These are phyloP conservation scores for Remersonia thermophila DNA, from an alignment of 2,329 filamentous ascomycete species.

Conservation along the genomic window DNA sequence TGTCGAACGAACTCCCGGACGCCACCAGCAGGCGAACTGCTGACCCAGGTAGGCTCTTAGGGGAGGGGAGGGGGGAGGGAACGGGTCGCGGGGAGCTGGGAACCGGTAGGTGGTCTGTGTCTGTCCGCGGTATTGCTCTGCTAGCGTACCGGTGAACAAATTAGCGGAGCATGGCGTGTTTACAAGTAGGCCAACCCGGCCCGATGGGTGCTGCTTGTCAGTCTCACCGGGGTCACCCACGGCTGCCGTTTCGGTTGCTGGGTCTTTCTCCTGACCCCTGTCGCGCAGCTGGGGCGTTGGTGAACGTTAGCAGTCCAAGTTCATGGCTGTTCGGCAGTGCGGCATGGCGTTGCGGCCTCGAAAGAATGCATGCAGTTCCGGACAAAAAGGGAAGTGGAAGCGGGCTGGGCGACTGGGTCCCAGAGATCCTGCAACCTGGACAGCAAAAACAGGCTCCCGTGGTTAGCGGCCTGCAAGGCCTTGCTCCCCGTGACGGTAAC, in stretches of 20 bases:
- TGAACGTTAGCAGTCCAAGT: constrained; percentile 8
- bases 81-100: background rate
- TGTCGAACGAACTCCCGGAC: no score
- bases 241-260: constrained; percentile 10
- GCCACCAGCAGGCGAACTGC: constrained; percentile 2
- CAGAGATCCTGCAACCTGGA: constrained; percentile 8
- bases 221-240: constrained; percentile 11
- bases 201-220: constrained; percentile 12
- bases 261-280: constrained; percentile 3
- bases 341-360: constrained; percentile 16
- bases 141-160: constrained; percentile 3
- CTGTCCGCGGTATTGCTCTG: constrained; percentile 5
- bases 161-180: constrained; percentile 3
- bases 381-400: constrained; percentile 12
- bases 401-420: constrained; percentile 7
- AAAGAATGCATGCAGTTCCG: constrained; percentile 10
- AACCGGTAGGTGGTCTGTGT: background rate
- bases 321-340: constrained; percentile 18
- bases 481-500: background rate
- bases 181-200: constrained; percentile 11
- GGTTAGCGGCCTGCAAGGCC: constrained; percentile 1
- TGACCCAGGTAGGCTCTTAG: constrained; percentile 9
- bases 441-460: constrained; percentile 2
- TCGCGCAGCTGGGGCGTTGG: constrained; percentile 6
- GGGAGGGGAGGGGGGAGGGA: constrained; percentile 2